phyloP scores from a whole-genome alignment of 805 yeast species.

The Yamadazyma tumulicola region DNA sequence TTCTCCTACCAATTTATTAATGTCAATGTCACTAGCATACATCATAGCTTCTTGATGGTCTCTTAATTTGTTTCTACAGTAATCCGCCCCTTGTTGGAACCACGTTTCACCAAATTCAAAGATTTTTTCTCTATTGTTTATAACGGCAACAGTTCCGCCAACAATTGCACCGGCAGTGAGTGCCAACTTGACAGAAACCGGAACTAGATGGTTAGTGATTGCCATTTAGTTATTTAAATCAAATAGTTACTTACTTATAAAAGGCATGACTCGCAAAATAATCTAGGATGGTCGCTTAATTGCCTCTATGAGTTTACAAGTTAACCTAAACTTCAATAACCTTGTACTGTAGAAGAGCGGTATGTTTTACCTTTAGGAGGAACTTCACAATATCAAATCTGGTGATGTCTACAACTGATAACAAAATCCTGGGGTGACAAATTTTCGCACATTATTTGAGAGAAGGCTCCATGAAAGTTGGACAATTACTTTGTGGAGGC shows the following conservation, averaged over 20 bases:
- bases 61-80: slow-evolving; percentile 17
- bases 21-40: slow-evolving; percentile 9
- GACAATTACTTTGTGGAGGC: slow-evolving; percentile 58
- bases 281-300: no score
- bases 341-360: no score
- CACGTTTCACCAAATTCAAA: slow-evolving; percentile 26
- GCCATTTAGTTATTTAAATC: background rate
- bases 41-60: slow-evolving; percentile 5
- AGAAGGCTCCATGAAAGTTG: slow-evolving; percentile 25
- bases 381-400: no score
- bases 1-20: no score
- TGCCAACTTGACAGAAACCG: slow-evolving; percentile 31
- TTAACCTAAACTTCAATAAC: no score
- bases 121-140: slow-evolving; percentile 25
- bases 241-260: background rate
- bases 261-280: no score
- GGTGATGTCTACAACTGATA: no score
- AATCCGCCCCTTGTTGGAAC: slow-evolving; percentile 29
- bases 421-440: no score
- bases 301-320: no score
- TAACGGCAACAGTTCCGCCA: slow-evolving; percentile 32
- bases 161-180: slow-evolving; percentile 29
- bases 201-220: slow-evolving; percentile 22
- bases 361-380: no score
- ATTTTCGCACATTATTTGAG: no score